These are phyloP conservation scores for Wickerhamomyces hampshirensis DNA, from an alignment of 805 yeast genomes.

Conservation along the genomic window DNA sequence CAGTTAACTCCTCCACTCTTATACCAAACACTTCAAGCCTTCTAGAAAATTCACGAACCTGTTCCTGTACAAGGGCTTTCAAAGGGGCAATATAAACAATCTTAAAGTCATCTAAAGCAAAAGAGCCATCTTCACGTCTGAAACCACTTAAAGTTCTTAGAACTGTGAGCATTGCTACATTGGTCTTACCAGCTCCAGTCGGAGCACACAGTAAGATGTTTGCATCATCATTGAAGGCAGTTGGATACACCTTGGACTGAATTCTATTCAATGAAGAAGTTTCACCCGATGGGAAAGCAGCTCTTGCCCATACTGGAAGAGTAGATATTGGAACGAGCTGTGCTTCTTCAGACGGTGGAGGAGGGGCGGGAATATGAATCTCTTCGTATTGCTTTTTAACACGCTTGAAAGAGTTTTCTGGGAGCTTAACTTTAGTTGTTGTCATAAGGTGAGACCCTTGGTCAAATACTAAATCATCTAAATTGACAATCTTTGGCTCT, in stretches of 20 bases:
- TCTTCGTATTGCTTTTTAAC: conserved; percentile 76
- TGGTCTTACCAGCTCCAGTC: conserved; percentile 98
- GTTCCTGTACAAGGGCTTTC: conserved; percentile 94
- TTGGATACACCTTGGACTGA: conserved; percentile 77
- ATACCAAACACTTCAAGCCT: conserved; percentile 62
- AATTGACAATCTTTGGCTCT: conserved; percentile 53
- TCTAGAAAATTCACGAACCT: conserved; percentile 78
- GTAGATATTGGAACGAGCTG: conserved; percentile 50
- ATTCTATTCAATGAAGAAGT: conserved; percentile 69
- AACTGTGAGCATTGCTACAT: conserved; percentile 85
- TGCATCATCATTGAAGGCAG: conserved; percentile 66
- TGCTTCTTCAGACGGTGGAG: conserved; percentile 35
- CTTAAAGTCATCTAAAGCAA: conserved; percentile 56
- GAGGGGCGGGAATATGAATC: conserved; percentile 87
- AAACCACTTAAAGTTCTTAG: conserved; percentile 55
- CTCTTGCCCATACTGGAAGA: conserved; percentile 79
- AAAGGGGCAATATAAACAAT: conserved; percentile 89
- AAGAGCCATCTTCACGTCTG: conserved; percentile 43
- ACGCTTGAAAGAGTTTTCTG: conserved; percentile 78
- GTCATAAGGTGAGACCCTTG: conserved; percentile 71
- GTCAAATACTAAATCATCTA: conserved; percentile 60
- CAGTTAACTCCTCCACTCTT: conserved; percentile 81
- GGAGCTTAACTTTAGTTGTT: conserved; percentile 62
- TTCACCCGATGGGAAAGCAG: conserved; percentile 66
- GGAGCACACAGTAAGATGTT: conserved; percentile 92